Evolutionary conservation across 2,329 filamentous ascomycete species (phyloP).

Genomic region (Cladophialophora psammophila): DNA sequence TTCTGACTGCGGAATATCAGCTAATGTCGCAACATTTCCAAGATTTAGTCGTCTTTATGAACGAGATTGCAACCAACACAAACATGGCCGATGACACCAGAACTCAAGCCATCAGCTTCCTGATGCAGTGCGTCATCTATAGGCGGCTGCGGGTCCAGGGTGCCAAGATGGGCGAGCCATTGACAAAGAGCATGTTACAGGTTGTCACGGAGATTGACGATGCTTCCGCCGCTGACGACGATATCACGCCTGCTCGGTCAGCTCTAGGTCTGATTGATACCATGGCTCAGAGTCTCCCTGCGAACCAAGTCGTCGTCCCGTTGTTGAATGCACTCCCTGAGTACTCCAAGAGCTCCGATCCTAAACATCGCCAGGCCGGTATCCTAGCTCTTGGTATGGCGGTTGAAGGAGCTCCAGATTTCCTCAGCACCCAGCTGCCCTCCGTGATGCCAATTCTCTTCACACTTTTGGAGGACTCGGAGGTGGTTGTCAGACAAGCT

Average conservation of each 20-base stretch:
- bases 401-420: conserved; percentile 95
- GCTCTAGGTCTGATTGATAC: conserved; percentile 89
- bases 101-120: conserved; percentile 88
- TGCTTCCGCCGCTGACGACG: conserved; percentile 73
- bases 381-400: conserved; percentile 92
- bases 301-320: conserved; percentile 92
- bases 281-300: conserved; percentile 84
- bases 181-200: conserved; percentile 86
- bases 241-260: conserved; percentile 82
- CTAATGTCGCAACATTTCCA: conserved; percentile 85
- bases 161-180: conserved; percentile 82
- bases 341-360: conserved; percentile 77
- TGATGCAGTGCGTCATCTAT: conserved; percentile 90
- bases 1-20: conserved; percentile 86
- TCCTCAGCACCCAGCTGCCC: conserved; percentile 90
- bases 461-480: conserved; percentile 80
- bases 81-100: conserved; percentile 83
- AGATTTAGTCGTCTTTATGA: conserved; percentile 92
- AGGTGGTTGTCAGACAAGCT: conserved; percentile 83
- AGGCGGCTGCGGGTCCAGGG: conserved; percentile 95
- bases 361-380: conserved; percentile 84
- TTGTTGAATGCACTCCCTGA: conserved; percentile 84
- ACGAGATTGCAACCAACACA: conserved; percentile 79
- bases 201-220: conserved; percentile 84
- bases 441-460: conserved; percentile 86